Conservation (phyloP, 805 yeast genomes). For the Lachancea kluyveri region DNA sequence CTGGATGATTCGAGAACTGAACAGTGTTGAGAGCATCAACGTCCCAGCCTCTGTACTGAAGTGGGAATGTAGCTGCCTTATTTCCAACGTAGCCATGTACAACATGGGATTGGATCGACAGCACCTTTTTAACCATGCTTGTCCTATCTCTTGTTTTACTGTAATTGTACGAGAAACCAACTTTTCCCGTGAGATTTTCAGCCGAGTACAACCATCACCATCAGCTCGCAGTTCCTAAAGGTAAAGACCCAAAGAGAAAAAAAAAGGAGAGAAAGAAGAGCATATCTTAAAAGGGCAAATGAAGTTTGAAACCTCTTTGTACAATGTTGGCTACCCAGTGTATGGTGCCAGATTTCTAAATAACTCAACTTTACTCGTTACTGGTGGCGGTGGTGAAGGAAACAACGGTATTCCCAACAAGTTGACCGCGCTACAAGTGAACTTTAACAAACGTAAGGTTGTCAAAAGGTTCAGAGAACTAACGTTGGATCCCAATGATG, state of each 20-base stretch:
- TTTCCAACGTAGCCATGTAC: slow-evolving; percentile 96
- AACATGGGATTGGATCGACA: slow-evolving; percentile 82
- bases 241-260: not conserved
- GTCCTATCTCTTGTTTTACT: no score
- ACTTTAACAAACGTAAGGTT: slow-evolving; percentile 41
- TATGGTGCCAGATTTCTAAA: slow-evolving; percentile 70
- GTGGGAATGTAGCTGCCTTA: slow-evolving; percentile 82
- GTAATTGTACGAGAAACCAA: no score
- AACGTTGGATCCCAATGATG: slow-evolving; percentile 57
- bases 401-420: slow-evolving; percentile 84
- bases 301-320: slow-evolving; percentile 21
- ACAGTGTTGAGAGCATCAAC: slow-evolving; percentile 87
- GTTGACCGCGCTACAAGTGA: slow-evolving; percentile 57
- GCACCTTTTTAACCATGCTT: slow-evolving; percentile 22
- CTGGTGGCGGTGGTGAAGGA: slow-evolving; percentile 97
- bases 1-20: slow-evolving; percentile 88
- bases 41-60: slow-evolving; percentile 86
- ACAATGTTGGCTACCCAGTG: slow-evolving; percentile 62
- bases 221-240: no score
- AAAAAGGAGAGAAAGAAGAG: no score
- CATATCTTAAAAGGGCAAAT: slow-evolving; percentile 13
- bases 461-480: slow-evolving; percentile 61
- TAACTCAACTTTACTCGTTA: slow-evolving; percentile 54
- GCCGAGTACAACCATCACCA: no score
- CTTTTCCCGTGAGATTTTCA: no score